These are phyloP conservation scores for Chytridiales sp. DNA, from an alignment of 371 early-diverging fungal genomes.

Conservation along the genomic window DNA sequence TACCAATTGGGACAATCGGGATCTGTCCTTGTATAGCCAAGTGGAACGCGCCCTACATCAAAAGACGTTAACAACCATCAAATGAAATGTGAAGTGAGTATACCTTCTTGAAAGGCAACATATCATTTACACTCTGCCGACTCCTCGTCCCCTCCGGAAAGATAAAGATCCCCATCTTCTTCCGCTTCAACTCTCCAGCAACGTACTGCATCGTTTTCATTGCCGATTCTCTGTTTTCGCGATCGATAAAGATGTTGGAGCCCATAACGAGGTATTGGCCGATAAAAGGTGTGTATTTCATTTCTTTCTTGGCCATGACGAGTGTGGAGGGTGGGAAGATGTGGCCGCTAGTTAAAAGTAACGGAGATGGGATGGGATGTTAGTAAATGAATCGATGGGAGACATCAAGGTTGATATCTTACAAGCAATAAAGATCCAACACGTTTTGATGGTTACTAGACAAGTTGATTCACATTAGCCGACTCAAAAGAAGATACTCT, in stretches of 20 bases:
- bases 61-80: background rate
- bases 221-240: too few relatives aligned
- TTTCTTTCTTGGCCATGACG: conserved; percentile 77
- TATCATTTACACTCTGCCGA: conserved; percentile 61
- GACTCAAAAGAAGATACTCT: too few relatives aligned
- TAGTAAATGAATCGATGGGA: background rate
- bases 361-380: background rate
- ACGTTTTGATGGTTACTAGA: conserved; percentile 89
- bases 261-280: conserved; percentile 78
- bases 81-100: background rate
- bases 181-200: conserved; percentile 67
- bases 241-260: conserved; percentile 84
- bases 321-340: conserved; percentile 63
- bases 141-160: conserved; percentile 94
- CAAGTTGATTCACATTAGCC: too few relatives aligned
- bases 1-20: conserved; percentile 81
- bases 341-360: too few relatives aligned
- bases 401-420: background rate
- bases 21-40: conserved; percentile 84
- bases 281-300: conserved; percentile 79
- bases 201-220: conserved; percentile 75
- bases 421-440: conserved; percentile 69
- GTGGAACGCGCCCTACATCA: conserved; percentile 59
- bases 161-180: conserved; percentile 77
- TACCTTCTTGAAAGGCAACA: conserved; percentile 85